A percentile compares a stretch with the other conserved stretches of the same genome.
Conservation (phyloP, 2,329 filamentous ascomycete species). For the Xylariaceae sp. region DNA sequence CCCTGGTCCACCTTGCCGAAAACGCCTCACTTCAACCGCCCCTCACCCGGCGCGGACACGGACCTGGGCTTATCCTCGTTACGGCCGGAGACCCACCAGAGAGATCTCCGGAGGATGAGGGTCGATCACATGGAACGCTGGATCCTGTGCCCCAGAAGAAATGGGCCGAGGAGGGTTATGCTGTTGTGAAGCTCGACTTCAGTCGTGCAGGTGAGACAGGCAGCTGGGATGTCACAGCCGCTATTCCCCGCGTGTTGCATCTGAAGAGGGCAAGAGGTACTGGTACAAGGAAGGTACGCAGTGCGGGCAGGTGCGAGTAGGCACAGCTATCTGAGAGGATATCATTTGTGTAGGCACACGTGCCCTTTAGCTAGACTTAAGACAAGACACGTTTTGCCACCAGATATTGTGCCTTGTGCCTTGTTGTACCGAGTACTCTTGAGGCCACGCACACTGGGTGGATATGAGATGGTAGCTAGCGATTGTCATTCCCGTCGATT, state of each 20-base stretch:
- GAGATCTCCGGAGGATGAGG: constrained; percentile 5
- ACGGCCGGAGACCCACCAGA: constrained; percentile 15
- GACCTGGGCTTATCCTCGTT: constrained; percentile 36
- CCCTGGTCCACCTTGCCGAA: constrained; percentile 8
- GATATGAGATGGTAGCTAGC: too few relatives aligned
- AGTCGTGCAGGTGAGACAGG: constrained; percentile 12
- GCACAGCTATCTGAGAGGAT: too few relatives aligned
- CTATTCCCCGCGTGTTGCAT: background rate
- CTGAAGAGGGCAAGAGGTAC: too few relatives aligned
- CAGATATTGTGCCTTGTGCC: too few relatives aligned
- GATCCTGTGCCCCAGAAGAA: constrained; percentile 55
- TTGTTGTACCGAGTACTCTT: too few relatives aligned
- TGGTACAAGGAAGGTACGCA: too few relatives aligned
- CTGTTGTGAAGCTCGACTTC: constrained; percentile 50
- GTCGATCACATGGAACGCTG: constrained; percentile 21
- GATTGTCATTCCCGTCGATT: too few relatives aligned
- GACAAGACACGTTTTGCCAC: too few relatives aligned
- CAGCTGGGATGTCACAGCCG: constrained; percentile 11
- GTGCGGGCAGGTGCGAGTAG: too few relatives aligned
- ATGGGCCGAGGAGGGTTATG: constrained; percentile 67
- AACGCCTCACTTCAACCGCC: constrained; percentile 26
- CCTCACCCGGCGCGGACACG: constrained; percentile 34
- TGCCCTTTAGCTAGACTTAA: too few relatives aligned
- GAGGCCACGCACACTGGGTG: too few relatives aligned
- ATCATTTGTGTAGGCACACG: too few relatives aligned